Conservation (phyloP, 2,329 filamentous ascomycete genomes). For the Trichophyton verrucosum region DNA sequence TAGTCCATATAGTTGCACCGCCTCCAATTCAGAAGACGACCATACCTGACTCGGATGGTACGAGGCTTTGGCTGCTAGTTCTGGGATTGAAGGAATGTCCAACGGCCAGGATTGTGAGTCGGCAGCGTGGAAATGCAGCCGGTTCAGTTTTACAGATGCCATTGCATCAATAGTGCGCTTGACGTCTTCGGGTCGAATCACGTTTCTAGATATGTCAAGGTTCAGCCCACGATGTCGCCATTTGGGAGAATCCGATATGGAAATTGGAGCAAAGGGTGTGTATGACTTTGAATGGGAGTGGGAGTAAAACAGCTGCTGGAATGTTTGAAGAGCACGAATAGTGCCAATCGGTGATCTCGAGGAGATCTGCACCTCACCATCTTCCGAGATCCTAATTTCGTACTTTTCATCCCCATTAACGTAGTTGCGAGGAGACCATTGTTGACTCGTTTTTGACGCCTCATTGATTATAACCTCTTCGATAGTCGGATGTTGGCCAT, state of each 20-base stretch:
- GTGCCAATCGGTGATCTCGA: slow-evolving; percentile 18
- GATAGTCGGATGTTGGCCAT: slow-evolving; percentile 7
- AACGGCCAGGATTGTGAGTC: slow-evolving; percentile 49
- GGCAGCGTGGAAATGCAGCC: slow-evolving; percentile 39
- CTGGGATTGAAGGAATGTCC: slow-evolving; percentile 55
- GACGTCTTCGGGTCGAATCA: slow-evolving; percentile 55
- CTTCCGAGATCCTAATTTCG: slow-evolving; percentile 14
- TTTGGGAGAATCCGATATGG: slow-evolving; percentile 58
- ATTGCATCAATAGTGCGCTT: slow-evolving; percentile 64
- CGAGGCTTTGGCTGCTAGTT: slow-evolving; percentile 59
- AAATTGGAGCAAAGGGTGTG: slow-evolving; percentile 56
- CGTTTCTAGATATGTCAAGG: slow-evolving; percentile 64
- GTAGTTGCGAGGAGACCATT: slow-evolving; percentile 10
- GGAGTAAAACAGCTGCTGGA: slow-evolving; percentile 20
- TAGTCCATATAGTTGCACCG: slow-evolving; percentile 58
- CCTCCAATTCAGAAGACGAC: slow-evolving; percentile 49
- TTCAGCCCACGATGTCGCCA: slow-evolving; percentile 70
- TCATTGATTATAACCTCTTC: slow-evolving; percentile 16
- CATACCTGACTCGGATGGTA: slow-evolving; percentile 59
- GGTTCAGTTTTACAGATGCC: slow-evolving; percentile 38
- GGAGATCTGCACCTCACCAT: slow-evolving; percentile 15
- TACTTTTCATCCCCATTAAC: slow-evolving; percentile 19
- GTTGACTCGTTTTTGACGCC: not conserved
- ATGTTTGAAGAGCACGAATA: slow-evolving; percentile 19
- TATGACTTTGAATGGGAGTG: slow-evolving; percentile 38